Base-by-base conservation (phyloP, 2,329 filamentous ascomycete genomes). In the Aspergillus floridensis region DNA sequence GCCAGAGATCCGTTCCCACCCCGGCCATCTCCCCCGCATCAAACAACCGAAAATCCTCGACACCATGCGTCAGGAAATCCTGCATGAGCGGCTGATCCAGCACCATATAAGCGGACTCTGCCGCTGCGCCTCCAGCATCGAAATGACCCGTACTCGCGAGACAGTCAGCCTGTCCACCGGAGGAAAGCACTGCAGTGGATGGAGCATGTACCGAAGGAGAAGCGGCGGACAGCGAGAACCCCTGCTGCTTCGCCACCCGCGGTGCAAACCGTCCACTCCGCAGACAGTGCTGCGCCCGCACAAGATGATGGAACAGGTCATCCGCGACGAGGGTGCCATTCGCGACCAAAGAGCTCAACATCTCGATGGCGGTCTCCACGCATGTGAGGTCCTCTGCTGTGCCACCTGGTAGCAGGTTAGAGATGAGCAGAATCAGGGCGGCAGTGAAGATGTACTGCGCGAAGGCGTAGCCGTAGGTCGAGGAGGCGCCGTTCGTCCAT, bases 371-470 rank as follows among this genome's bases (percentile, higher is more conserved):
- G 0, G 68, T 69, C 44, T 71, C 70, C n/a, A 71, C 66, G 2
- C 63, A 49, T 0, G 61, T 59, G 21, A 68, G 61, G 48, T 72
- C 70, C 21, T 50, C 57, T 1, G 53, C 5, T 7, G 61, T 64
- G 1, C 69, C 65, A 6, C 62, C 48, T 5, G 56, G 24, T 22
- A 65, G 57, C 3, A 71, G 58, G n/a, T 64, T 68, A 8, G 71
- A 72, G 5, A 73, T 65, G 7, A 69, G 68, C 57, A 74, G 68
- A 5, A 72, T 64, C n/a, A 72, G 59, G 3, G 71, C 67, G 2
- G 68, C 67, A 1, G 72, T 72, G 59, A 74, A 74, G 11, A 74
- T 64, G 14, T 72, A 73, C 41, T 73, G 72, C 1, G 72, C 70
- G 52, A 73, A 70, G 53, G 71, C 74, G 51, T 72, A 74, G 14